Conservation (phyloP, 768 basidiomycete genomes). For the Russula dissimulans region DNA sequence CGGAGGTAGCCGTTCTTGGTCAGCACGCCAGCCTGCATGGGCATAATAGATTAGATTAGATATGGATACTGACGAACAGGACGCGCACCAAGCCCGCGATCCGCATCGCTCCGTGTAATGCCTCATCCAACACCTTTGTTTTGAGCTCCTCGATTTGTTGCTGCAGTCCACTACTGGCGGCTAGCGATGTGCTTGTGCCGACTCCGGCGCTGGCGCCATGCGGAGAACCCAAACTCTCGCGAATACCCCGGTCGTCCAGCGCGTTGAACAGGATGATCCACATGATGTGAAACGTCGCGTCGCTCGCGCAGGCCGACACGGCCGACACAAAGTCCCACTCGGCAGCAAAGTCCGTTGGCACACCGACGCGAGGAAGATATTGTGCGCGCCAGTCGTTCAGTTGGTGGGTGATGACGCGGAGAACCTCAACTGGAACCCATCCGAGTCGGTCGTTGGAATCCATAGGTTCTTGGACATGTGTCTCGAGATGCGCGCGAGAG, state of each 20-base stretch:
- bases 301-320: constrained; percentile 69
- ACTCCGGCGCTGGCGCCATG: constrained; percentile 29
- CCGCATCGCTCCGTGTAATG: constrained; percentile 74
- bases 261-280: constrained; percentile 82
- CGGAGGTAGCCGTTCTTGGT: constrained; percentile 84
- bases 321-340: constrained; percentile 87
- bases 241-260: constrained; percentile 76
- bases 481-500: constrained; percentile 74
- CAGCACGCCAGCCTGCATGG: constrained; percentile 61
- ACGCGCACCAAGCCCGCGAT: constrained; percentile 75
- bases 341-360: constrained; percentile 73
- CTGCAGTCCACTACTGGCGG: constrained; percentile 29
- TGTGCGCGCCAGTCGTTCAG: constrained; percentile 68
- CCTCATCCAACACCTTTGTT: constrained; percentile 69
- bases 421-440: constrained; percentile 69
- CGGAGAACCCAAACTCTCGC: constrained; percentile 50
- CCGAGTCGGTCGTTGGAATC: constrained; percentile 65
- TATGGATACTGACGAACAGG: not conserved
- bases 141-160: constrained; percentile 52
- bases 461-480: constrained; percentile 75
- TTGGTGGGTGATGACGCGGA: constrained; percentile 45
- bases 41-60: not conserved
- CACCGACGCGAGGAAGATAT: constrained; percentile 71
- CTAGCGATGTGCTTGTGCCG: constrained; percentile 21
- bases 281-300: constrained; percentile 87